These are phyloP conservation scores for Blastobotrys illinoisensis DNA, from an alignment of 1,139 yeast genomes.

Conservation along the genomic window DNA sequence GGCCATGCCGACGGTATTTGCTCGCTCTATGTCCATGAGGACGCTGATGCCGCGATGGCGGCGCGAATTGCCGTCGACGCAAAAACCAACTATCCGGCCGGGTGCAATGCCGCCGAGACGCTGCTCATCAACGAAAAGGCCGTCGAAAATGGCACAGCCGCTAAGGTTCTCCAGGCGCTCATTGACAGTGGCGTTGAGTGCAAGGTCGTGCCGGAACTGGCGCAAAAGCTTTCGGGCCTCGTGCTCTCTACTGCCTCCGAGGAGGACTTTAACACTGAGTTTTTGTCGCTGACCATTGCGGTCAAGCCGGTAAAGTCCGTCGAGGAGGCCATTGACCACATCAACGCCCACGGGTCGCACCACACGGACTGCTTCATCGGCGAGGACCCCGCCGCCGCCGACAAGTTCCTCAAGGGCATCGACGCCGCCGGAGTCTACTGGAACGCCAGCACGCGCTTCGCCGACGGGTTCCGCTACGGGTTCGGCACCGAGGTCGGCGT, in stretches of 20 bases:
- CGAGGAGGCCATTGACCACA: conserved; percentile 71
- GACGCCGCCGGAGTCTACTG: conserved; percentile 98
- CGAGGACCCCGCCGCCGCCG: conserved; percentile 62
- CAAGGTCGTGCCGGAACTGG: conserved; percentile 51
- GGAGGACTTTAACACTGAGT: conserved; percentile 75
- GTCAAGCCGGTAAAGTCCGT: conserved; percentile 56
- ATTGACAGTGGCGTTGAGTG: conserved; percentile 63
- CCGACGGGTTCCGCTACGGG: conserved; percentile 97
- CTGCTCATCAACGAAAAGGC: conserved; percentile 56
- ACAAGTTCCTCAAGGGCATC: conserved; percentile 70
- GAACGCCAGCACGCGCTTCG: conserved; percentile 95
- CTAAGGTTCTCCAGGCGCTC: conserved; percentile 45
- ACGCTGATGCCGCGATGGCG: conserved; percentile 74
- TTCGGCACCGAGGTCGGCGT: conserved; percentile 99
- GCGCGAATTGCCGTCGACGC: conserved; percentile 71
- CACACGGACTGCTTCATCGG: conserved; percentile 94
- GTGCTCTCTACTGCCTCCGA: conserved; percentile 25
- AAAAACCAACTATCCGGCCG: conserved; percentile 96
- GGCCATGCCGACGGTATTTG: conserved; percentile 99
- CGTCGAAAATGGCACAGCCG: conserved; percentile 23
- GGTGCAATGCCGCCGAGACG: conserved; percentile 95
- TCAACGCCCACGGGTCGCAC: conserved; percentile 86
- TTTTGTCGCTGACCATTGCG: conserved; percentile 75
- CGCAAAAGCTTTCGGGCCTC: conserved; percentile 24
- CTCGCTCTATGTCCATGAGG: conserved; percentile 72